Base-by-base conservation (phyloP, 768 basidiomycete genomes). In the Pulveroboletus ravenelii region DNA sequence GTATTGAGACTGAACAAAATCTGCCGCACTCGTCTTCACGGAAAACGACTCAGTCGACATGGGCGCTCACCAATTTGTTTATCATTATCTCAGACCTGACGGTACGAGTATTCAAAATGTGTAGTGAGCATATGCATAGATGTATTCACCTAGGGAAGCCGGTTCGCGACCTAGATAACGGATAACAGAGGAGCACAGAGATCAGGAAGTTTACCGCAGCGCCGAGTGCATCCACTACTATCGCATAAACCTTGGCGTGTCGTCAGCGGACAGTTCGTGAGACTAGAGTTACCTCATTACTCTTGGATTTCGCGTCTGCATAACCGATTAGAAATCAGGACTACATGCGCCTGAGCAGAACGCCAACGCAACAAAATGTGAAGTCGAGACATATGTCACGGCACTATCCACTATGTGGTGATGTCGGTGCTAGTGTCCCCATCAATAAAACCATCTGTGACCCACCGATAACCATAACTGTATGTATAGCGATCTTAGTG, bases 211-310 rank as follows among this genome's bases (percentile, higher is more conserved):
- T 81, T 2, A 73, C 71, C 15, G 70, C 69, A 1, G 77, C 78
- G 0, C 79, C 78, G 10, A 80, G 61, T 1, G 76, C 81, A 53
- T 83, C 81, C 56, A 82, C 75, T 1, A 80, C 69, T 47, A 81
- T 78, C 0, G 80, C 78, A 40, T 81, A 62, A 12, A 69, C 27
- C 64, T 65, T 23, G 4, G 10, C 7, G 5, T 12, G 1, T 39
- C 27, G 35, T 62, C 39, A 60, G 45, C 15, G 7, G 6, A 13
- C 9, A 10, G 3, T 37, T 37, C 23, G 10, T 5, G 7, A 14
- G 0, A 34, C 8, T 27, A 2, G 27, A 23, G 27, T n/a, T 1
- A 9, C 17, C 9, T 9, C 8, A 10, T 18, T 44, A 64, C 79
- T 74, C 82, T 82, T 34, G 83, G 66, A 44, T 61, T 50, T n/a